Evolutionary conservation across 1,139 yeast species (phyloP).

Genomic region (Pichia inconspicua): DNA sequence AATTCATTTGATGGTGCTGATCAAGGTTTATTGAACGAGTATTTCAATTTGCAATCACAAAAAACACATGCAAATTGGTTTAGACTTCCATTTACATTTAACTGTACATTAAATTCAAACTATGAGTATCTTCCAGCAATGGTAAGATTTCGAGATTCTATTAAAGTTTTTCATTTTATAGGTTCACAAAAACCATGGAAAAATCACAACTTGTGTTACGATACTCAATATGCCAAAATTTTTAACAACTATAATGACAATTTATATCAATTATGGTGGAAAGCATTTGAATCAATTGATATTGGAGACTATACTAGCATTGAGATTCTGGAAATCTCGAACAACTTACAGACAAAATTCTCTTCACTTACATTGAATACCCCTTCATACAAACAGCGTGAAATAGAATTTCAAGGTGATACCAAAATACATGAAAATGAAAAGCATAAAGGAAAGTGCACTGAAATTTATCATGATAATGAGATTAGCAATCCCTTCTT

Average conservation of each 20-base stretch:
- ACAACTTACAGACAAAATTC: slow-evolving; percentile 19
- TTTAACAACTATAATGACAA: slow-evolving; percentile 14
- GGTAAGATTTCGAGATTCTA: slow-evolving; percentile 45
- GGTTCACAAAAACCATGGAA: slow-evolving; percentile 81
- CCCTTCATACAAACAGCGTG: not conserved
- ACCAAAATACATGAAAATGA: not conserved
- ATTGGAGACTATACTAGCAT: slow-evolving; percentile 3
- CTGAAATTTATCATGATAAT: not conserved
- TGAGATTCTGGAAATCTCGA: slow-evolving; percentile 16
- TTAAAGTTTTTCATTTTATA: slow-evolving; percentile 70
- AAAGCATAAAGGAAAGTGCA: too few relatives aligned
- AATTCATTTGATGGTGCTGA: slow-evolving; percentile 84
- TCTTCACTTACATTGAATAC: not conserved
- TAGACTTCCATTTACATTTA: slow-evolving; percentile 70
- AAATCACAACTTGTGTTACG: slow-evolving; percentile 9
- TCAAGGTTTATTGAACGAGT: slow-evolving; percentile 85
- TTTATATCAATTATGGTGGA: slow-evolving; percentile 35
- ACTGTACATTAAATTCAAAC: slow-evolving; percentile 66
- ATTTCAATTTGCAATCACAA: slow-evolving; percentile 36
- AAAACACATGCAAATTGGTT: slow-evolving; percentile 43
- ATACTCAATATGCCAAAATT: slow-evolving; percentile 12
- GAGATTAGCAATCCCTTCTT: slow-evolving; percentile 7
- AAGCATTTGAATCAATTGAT: slow-evolving; percentile 23
- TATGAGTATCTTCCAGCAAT: slow-evolving; percentile 83
- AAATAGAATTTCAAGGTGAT: not conserved